phyloP scores from a whole-genome alignment of 2,329 filamentous ascomycete genomes.

The Diaporthe helianthi region DNA sequence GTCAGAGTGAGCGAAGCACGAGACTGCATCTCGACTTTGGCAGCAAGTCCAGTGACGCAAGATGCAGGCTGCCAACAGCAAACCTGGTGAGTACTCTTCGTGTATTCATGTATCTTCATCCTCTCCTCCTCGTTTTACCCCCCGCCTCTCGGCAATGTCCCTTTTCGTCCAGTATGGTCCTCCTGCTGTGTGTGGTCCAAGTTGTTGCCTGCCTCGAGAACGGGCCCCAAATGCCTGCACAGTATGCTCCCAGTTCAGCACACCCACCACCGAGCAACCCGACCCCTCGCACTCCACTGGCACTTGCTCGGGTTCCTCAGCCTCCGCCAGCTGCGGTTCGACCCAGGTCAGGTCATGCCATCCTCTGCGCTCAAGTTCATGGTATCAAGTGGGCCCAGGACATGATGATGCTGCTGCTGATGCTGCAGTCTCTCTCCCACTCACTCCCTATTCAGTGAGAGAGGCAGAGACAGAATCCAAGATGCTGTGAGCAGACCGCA shows the following conservation, averaged over 20 bases:
- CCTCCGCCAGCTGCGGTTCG: conserved; percentile 14
- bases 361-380: neutral
- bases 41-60: conserved; percentile 26
- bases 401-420: neutral
- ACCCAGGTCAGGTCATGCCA: conserved; percentile 4
- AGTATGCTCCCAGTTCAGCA: neutral
- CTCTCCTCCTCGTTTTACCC: neutral
- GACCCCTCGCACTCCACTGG: conserved; percentile 23
- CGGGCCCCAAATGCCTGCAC: neutral
- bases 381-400: conserved; percentile 27
- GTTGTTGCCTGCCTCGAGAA: conserved; percentile 22
- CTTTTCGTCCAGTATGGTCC: conserved; percentile 3
- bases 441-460: neutral
- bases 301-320: conserved; percentile 19
- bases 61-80: conserved; percentile 35
- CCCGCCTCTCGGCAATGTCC: conserved; percentile 3
- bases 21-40: conserved; percentile 17
- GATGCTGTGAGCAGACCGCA: neutral
- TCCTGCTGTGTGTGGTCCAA: neutral
- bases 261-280: conserved; percentile 22
- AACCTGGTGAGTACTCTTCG: conserved; percentile 31
- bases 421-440: neutral
- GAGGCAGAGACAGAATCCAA: neutral
- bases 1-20: conserved; percentile 30
- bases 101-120: conserved; percentile 7